Evolutionary conservation across 371 early-diverging fungal species (phyloP), one percentile per base, ranked within the genome.

Genomic region (Mycotypha africana): DNA sequence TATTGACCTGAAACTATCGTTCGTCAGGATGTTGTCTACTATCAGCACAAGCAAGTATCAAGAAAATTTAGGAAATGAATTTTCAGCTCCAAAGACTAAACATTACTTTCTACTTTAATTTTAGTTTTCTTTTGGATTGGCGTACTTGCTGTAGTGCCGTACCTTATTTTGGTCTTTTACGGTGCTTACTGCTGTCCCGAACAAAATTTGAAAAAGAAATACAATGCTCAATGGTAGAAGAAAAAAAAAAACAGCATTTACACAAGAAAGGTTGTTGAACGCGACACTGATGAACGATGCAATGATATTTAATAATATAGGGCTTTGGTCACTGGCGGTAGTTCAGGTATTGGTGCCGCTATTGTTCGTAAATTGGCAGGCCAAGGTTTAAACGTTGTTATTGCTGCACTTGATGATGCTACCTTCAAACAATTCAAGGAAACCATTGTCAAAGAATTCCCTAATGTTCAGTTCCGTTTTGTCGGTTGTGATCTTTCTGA

Each of bases 341-440:
- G 70, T 8, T 77, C 79, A n/a, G 82, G 82, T 42, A 82, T 82
- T 53, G 82, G 82, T 34, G 70, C 73, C 33, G 68, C 76, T 28
- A 72, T 82, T 51, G 76, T 74, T 22, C 63, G 73, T 37, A 70
- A 71, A 38, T 62, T 78, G 39, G 79, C 80, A 36, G 39, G 45
- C 20, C 78, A 82, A 49, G 70, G 72, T 21, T 47, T 82, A 30
- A 80, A 77, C 34, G 75, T 82, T 14, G 79, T 82, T 16, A 57
- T 82, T 35, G 78, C 62, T 51, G 82, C 82, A 17, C 64, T 82
- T 19, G 71, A 78, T 46, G 76, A 82, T 47, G 38, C 51, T 11
- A 28, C 66, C 6, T 43, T 80, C 37, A 53, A 41, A 3, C 35
- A 53, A n/a, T 67, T 74, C 48, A 67, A 70, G 41, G 51, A 59